Evolutionary conservation across 768 basidiomycete species (phyloP).

Genomic region (Tricholoma furcatifolium): DNA sequence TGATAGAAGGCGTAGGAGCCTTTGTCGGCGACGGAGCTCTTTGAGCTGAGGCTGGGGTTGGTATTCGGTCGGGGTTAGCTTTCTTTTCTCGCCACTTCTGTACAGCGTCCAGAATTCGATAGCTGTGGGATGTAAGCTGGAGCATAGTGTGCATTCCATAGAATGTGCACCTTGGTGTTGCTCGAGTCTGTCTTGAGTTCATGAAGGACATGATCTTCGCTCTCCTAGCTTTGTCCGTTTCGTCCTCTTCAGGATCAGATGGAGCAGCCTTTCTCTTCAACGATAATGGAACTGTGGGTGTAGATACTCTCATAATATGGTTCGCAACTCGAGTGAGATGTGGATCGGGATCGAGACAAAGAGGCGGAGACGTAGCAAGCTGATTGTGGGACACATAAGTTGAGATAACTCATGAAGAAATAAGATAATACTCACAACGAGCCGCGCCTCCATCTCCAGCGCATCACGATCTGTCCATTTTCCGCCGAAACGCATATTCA

Average conservation of each 20-base stretch:
- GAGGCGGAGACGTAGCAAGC: slow-evolving; percentile 72
- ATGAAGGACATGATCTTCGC: slow-evolving; percentile 79
- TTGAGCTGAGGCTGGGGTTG: slow-evolving; percentile 14
- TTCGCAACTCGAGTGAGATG: slow-evolving; percentile 77
- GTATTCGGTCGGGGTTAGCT: slow-evolving; percentile 20
- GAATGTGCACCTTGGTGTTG: slow-evolving; percentile 47
- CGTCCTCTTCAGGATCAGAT: slow-evolving; percentile 73
- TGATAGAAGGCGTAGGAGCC: slow-evolving; percentile 29
- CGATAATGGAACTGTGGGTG: slow-evolving; percentile 68
- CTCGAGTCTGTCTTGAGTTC: slow-evolving; percentile 56
- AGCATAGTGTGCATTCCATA: slow-evolving; percentile 2
- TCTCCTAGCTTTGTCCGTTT: slow-evolving; percentile 69
- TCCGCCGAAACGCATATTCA: slow-evolving; percentile 55
- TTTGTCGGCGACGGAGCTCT: slow-evolving; percentile 25
- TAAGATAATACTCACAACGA: slow-evolving; percentile 52
- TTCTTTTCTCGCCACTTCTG: slow-evolving; percentile 28
- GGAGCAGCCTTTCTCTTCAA: slow-evolving; percentile 75
- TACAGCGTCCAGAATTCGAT: slow-evolving; percentile 55
- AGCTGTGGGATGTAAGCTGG: slow-evolving; percentile 34
- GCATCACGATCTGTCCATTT: slow-evolving; percentile 74
- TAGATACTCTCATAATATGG: slow-evolving; percentile 67
- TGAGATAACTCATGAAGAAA: slow-evolving; percentile 2
- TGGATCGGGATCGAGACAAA: slow-evolving; percentile 80
- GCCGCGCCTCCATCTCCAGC: slow-evolving; percentile 69
- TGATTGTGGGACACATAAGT: slow-evolving; percentile 24